phyloP scores from a whole-genome alignment of 2,329 filamentous ascomycete genomes.

The Pseudocercospora pini-densiflorae region DNA sequence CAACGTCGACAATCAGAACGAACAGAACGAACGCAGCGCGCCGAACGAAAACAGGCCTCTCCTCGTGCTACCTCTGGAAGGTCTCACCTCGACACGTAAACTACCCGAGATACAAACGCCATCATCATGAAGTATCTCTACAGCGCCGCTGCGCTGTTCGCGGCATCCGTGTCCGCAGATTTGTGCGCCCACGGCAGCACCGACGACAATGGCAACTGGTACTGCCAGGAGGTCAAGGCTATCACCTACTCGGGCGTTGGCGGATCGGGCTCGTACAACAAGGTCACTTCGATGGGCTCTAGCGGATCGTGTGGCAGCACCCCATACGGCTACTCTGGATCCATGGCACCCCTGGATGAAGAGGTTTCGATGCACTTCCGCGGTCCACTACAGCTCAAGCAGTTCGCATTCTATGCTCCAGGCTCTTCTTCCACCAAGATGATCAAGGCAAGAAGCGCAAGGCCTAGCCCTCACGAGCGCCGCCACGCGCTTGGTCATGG shows the following conservation, averaged over 20 bases:
- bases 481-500: conserved; percentile 41
- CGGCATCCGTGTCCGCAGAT: conserved; percentile 35
- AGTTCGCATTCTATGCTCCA: conserved; percentile 71
- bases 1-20: background rate
- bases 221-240: conserved; percentile 66
- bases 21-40: conserved; percentile 8
- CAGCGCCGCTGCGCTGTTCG: conserved; percentile 38
- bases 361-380: conserved; percentile 75
- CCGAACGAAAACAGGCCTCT: conserved; percentile 6
- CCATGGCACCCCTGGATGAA: conserved; percentile 69
- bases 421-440: conserved; percentile 45
- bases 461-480: conserved; percentile 33
- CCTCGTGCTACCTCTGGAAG: conserved; percentile 12
- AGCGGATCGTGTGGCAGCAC: conserved; percentile 59
- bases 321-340: conserved; percentile 60
- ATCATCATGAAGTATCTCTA: conserved; percentile 42
- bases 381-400: conserved; percentile 68
- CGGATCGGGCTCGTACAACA: conserved; percentile 64
- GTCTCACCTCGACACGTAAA: conserved; percentile 12
- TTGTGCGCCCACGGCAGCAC: conserved; percentile 36
- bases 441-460: conserved; percentile 27
- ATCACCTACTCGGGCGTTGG: conserved; percentile 63
- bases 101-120: conserved; percentile 11
- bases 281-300: conserved; percentile 64
- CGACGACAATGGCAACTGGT: conserved; percentile 60